Evolutionary conservation across 2,329 filamentous ascomycete genomes (phyloP).

Genomic region (Epichloe scottii): DNA sequence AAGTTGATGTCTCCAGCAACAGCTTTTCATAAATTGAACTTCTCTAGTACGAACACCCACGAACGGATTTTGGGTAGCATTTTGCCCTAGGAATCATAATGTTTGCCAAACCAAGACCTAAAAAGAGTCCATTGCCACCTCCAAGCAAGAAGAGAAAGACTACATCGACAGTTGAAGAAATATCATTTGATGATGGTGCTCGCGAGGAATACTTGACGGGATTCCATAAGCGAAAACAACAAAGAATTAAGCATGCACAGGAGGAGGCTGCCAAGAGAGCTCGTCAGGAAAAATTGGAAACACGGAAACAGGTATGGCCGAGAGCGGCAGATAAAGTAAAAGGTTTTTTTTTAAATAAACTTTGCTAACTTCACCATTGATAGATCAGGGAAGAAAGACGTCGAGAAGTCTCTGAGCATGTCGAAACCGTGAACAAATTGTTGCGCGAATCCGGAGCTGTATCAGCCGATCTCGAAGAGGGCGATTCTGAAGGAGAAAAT

Average conservation of each 20-base stretch:
- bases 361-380: background rate
- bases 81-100: constrained; percentile 12
- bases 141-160: constrained; percentile 55
- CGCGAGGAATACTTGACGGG: constrained; percentile 84
- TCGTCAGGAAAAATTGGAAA: constrained; percentile 60
- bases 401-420: constrained; percentile 68
- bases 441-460: constrained; percentile 46
- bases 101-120: constrained; percentile 47
- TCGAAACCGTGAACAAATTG: constrained; percentile 61
- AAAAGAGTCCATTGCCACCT: constrained; percentile 44
- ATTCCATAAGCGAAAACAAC: constrained; percentile 90
- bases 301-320: constrained; percentile 58
- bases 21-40: background rate
- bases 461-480: constrained; percentile 27
- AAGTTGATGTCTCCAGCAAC: background rate
- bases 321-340: background rate
- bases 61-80: background rate
- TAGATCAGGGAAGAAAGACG: constrained; percentile 77
- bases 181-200: constrained; percentile 70
- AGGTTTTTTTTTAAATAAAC: background rate
- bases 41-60: background rate
- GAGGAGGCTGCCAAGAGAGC: constrained; percentile 67
- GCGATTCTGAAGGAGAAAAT: constrained; percentile 24
- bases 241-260: constrained; percentile 73
- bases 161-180: constrained; percentile 54